Conservation (phyloP, 2,329 filamentous ascomycete species). For the Zalaria sp. region DNA sequence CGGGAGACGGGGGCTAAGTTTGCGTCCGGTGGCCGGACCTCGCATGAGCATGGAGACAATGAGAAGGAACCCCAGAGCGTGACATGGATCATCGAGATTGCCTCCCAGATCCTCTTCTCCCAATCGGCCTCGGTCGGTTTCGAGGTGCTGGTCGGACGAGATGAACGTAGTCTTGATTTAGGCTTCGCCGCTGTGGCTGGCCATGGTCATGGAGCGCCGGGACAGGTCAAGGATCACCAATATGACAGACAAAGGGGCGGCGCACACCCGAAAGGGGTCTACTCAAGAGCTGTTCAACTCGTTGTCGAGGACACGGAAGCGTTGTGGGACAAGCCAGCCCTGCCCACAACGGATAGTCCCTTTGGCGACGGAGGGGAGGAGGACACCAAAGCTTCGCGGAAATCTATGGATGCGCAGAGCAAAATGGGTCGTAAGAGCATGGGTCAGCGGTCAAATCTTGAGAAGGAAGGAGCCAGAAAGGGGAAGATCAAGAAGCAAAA, state of each 20-base stretch:
- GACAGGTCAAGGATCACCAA: conserved; percentile 64
- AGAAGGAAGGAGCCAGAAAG: conserved; percentile 7
- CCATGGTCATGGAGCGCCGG: conserved; percentile 41
- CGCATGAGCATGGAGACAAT: conserved; percentile 14
- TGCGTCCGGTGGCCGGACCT: conserved; percentile 6
- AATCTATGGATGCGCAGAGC: conserved; percentile 7
- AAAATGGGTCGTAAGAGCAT: conserved; percentile 2
- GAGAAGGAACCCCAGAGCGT: conserved; percentile 42
- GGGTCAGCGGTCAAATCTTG: conserved; percentile 9
- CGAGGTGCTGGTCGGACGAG: conserved; percentile 72
- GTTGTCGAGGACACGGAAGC: conserved; percentile 77
- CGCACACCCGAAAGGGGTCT: conserved; percentile 61
- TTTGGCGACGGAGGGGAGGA: conserved; percentile 15
- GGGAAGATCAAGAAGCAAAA: conserved; percentile 50
- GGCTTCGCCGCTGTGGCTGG: conserved; percentile 44
- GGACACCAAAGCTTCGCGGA: conserved; percentile 10
- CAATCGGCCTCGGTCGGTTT: conserved; percentile 75
- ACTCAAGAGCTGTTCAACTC: conserved; percentile 64
- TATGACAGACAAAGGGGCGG: conserved; percentile 48
- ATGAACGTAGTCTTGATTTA: conserved; percentile 67
- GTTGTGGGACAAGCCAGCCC: conserved; percentile 80
- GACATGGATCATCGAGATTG: conserved; percentile 81
- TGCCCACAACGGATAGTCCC: conserved; percentile 49
- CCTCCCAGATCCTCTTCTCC: conserved; percentile 90
- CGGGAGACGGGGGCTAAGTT: conserved; percentile 43